Conservation (phyloP, 2,329 filamentous ascomycete genomes). For the Macrophomina tecta region DNA sequence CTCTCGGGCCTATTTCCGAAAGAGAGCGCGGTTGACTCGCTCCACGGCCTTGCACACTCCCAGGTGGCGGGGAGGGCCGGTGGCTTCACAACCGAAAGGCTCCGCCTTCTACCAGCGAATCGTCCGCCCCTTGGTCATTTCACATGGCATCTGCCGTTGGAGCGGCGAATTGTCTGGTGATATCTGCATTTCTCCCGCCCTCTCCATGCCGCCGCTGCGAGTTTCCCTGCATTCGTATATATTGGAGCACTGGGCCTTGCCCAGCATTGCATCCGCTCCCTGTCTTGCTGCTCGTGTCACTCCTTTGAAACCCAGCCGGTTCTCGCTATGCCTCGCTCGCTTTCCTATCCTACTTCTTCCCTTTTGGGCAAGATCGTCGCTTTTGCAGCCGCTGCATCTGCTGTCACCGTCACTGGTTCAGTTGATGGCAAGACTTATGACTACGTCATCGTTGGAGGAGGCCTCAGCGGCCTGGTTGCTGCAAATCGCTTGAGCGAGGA, state of each 20-base stretch:
- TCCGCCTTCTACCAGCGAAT: background rate
- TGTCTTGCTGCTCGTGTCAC: background rate
- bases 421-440: constrained; percentile 34
- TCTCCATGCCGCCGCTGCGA: background rate
- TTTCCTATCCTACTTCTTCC: background rate
- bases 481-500: constrained; percentile 43
- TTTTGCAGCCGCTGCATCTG: constrained; percentile 1
- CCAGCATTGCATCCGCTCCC: background rate
- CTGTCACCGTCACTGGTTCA: background rate
- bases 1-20: constrained; percentile 15
- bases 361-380: background rate
- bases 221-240: constrained; percentile 2
- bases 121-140: constrained; percentile 17
- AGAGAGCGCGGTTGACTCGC: constrained; percentile 9
- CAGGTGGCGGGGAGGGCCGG: background rate
- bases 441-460: constrained; percentile 38
- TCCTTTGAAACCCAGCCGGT: constrained; percentile 7
- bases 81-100: background rate
- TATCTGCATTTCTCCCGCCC: background rate
- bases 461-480: constrained; percentile 37
- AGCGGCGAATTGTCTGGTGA: background rate
- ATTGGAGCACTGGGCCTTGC: background rate
- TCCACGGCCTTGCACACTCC: background rate
- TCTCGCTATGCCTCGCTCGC: constrained; percentile 6
- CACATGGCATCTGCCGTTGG: background rate